A percentile compares a stretch with the other conserved stretches of the same genome.
Evolutionary conservation across 1,284 basidiomycete genomes (phyloP).

Genomic region (Apiotrichum laibachii): DNA sequence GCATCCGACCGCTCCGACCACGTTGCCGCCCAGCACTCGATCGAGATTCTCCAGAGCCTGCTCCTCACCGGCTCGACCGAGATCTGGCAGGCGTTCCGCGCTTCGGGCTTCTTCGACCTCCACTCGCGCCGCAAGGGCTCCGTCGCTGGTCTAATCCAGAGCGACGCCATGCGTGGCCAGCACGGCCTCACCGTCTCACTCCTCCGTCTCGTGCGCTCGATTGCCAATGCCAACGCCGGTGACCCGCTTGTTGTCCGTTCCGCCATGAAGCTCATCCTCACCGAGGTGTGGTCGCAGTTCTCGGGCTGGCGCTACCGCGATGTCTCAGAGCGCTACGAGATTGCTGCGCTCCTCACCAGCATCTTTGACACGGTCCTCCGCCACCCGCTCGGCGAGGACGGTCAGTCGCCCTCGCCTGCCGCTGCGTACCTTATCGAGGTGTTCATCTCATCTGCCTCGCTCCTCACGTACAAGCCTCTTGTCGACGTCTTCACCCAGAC

Average conservation of each 20-base stretch:
- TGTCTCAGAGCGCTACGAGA: conserved; percentile 33
- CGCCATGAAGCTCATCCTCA: conserved; percentile 36
- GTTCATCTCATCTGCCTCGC: conserved; percentile 38
- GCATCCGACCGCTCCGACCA: conserved; percentile 17
- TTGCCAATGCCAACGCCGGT: conserved; percentile 22
- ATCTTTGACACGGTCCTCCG: conserved; percentile 34
- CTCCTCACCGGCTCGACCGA: conserved; percentile 26
- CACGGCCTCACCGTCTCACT: conserved; percentile 37
- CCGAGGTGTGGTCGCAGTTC: conserved; percentile 40
- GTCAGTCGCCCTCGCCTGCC: conserved; percentile 22
- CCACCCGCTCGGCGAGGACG: conserved; percentile 30
- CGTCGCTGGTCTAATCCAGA: conserved; percentile 32
- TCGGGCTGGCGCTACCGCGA: conserved; percentile 42
- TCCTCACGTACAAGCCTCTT: conserved; percentile 41
- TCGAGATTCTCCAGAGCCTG: conserved; percentile 38
- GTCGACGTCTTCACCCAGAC: conserved; percentile 40
- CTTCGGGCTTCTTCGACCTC: conserved; percentile 40
- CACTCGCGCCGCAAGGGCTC: conserved; percentile 29
- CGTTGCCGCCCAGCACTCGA: conserved; percentile 24
- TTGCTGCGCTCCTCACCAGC: conserved; percentile 27
- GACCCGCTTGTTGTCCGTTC: conserved; percentile 31
- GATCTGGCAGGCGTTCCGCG: conserved; percentile 35
- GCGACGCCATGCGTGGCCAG: conserved; percentile 32
- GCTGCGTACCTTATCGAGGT: conserved; percentile 34
- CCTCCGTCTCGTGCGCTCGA: conserved; percentile 35